Conservation (phyloP, 768 basidiomycete species). For the Trametes gibbosa region DNA sequence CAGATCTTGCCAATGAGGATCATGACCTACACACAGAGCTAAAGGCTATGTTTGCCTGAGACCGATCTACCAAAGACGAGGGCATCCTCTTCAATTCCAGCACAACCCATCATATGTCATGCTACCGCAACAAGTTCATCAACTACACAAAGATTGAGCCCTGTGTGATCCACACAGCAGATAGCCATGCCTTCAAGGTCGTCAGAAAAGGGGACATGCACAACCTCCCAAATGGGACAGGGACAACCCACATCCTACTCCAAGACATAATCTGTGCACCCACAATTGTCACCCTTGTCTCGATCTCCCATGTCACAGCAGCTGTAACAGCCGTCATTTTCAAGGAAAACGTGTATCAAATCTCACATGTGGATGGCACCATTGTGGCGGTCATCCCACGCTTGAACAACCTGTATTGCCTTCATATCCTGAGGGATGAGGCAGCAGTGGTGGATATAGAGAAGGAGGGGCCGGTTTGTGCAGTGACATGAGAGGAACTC, state of each 20-base stretch:
- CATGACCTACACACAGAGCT: no score
- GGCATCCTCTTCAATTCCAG: slow-evolving; percentile 35
- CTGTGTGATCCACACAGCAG: slow-evolving; percentile 27
- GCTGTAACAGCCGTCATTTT: slow-evolving; percentile 10
- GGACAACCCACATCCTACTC: neutral
- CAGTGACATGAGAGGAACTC: slow-evolving; percentile 26
- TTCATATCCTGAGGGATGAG: neutral
- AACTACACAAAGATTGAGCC: slow-evolving; percentile 23
- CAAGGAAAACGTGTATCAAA: slow-evolving; percentile 4
- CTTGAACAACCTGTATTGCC: neutral
- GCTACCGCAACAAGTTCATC: slow-evolving; percentile 28
- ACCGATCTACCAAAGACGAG: neutral
- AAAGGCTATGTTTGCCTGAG: no score
- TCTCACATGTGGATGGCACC: neutral
- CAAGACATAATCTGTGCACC: no score
- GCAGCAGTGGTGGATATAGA: neutral
- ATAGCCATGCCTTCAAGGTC: slow-evolving; percentile 25
- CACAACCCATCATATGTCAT: slow-evolving; percentile 34
- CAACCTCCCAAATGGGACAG: slow-evolving; percentile 20
- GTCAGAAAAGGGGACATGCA: slow-evolving; percentile 25
- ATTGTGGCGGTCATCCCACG: neutral
- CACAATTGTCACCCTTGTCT: slow-evolving; percentile 23
- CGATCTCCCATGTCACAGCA: slow-evolving; percentile 14
- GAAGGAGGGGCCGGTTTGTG: neutral
- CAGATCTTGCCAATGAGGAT: no score